phyloP scores from a whole-genome alignment of 768 basidiomycete genomes.

The Collybia sp. region DNA sequence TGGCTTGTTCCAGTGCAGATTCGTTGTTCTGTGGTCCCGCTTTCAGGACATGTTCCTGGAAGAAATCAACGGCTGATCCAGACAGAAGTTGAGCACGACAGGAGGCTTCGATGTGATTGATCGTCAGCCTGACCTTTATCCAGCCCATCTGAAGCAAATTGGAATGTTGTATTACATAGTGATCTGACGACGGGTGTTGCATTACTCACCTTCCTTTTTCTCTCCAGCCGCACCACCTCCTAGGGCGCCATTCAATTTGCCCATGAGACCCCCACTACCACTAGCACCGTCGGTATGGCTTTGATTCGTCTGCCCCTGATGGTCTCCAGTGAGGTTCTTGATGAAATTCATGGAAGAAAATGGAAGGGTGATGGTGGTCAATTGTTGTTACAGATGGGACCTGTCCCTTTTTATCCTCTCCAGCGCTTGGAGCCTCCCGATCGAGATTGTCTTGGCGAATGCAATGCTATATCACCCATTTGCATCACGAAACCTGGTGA shows the following conservation, averaged over 20 bases:
- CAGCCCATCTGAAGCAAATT: constrained; percentile 19
- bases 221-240: constrained; percentile 28
- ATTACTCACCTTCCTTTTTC: constrained; percentile 27
- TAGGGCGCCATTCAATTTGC: constrained; percentile 20
- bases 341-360: constrained; percentile 3
- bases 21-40: constrained; percentile 37
- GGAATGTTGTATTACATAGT: not conserved
- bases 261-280: constrained; percentile 23
- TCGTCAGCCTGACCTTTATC: constrained; percentile 24
- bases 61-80: constrained; percentile 30
- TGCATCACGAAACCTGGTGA: too few species aligned
- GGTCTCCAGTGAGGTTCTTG: constrained; percentile 2
- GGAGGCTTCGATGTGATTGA: not conserved
- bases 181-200: not conserved
- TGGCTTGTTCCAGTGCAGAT: constrained; percentile 34
- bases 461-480: too few species aligned
- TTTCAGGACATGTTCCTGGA: constrained; percentile 31
- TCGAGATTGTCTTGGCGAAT: too few species aligned
- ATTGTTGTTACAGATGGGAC: too few species aligned
- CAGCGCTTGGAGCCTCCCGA: too few species aligned
- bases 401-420: too few species aligned
- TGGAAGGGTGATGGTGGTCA: not conserved
- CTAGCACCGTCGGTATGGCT: constrained; percentile 12
- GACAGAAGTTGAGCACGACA: not conserved
- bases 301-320: constrained; percentile 2